Evolutionary conservation across 306 rosid species (phyloP), one percentile per base, ranked within the genome.

Genomic region (Boehmeria nivea): DNA sequence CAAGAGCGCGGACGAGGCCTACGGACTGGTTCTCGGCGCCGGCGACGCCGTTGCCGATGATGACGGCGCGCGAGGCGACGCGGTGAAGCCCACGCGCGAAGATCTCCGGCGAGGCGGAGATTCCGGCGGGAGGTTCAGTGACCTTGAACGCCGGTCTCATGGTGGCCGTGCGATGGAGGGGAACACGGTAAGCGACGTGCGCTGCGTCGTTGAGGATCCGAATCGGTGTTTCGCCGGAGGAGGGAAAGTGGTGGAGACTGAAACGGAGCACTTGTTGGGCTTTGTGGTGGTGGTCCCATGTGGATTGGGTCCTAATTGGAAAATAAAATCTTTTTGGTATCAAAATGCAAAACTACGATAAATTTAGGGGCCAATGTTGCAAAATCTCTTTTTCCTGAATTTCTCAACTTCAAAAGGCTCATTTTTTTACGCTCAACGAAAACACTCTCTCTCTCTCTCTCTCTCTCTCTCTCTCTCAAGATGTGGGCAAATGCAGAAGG

Each of bases 401-500:
- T 3, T 3, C 3, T 28, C n/a, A n/a, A n/a, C n/a, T n/a, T n/a
- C n/a, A n/a, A n/a, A n/a, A n/a, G n/a, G n/a, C n/a, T n/a, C n/a
- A n/a, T n/a, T n/a, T n/a, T n/a, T n/a, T n/a, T n/a, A n/a, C n/a
- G n/a, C n/a, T n/a, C n/a, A n/a, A n/a, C n/a, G n/a, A n/a, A n/a
- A n/a, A n/a, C n/a, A n/a, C 38, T 33, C 38, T 33, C 38, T 33
- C 38, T 24, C 57, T 26, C 26, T 18, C 13, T 25, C 57, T n/a
- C n/a, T 37, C 16, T 24, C n/a, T 3, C 36, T 10, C 42, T 28
- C 18, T 39, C 43, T 26, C 1, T 58, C 8, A 63, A 75, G 69
- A 91, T 91, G 99, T 87, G 96, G 99, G 96, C 94, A 16, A 79
- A 68, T 26, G 89, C 89, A 1, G 96, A 85, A 73, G 96, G 95